phyloP scores from a whole-genome alignment of 2,329 filamentous ascomycete species.

The Neonectria punicea region DNA sequence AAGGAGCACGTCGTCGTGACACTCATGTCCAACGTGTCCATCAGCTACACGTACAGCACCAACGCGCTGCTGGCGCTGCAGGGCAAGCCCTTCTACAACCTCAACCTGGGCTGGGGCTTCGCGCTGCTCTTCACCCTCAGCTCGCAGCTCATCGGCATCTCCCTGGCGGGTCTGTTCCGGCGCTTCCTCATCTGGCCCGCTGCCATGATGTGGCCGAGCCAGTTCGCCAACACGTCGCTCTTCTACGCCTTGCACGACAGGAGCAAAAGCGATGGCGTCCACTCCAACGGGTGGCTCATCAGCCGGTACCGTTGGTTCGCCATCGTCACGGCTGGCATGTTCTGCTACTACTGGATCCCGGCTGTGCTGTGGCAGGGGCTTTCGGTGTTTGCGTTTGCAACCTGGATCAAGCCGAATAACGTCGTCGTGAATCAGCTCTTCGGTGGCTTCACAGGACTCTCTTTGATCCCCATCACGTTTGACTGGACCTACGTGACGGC shows the following conservation, averaged over 20 bases:
- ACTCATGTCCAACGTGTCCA: conserved; percentile 65
- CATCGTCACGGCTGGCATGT: conserved; percentile 53
- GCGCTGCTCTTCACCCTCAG: conserved; percentile 67
- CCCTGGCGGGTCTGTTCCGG: conserved; percentile 66
- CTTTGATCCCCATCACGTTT: conserved; percentile 65
- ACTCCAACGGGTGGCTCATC: conserved; percentile 57
- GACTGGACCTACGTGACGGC: conserved; percentile 55
- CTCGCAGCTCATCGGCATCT: conserved; percentile 69
- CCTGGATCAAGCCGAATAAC: conserved; percentile 65
- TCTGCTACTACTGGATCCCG: conserved; percentile 65
- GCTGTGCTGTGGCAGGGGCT: conserved; percentile 61
- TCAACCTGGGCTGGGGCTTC: conserved; percentile 64
- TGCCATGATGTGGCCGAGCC: conserved; percentile 70
- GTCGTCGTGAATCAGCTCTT: conserved; percentile 66
- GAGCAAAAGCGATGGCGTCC: conserved; percentile 52
- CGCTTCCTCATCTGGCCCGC: conserved; percentile 68
- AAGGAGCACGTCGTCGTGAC: conserved; percentile 65
- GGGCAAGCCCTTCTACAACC: conserved; percentile 56
- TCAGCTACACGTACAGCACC: conserved; percentile 56
- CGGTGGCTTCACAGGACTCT: conserved; percentile 63
- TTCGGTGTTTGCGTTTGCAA: conserved; percentile 65
- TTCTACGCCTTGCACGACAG: conserved; percentile 58
- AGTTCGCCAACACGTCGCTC: conserved; percentile 58
- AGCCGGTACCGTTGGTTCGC: conserved; percentile 59
- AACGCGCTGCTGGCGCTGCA: conserved; percentile 56